Evolutionary conservation across 169 alveolate genomes (phyloP), one percentile per base, ranked within the genome.

Genomic region (Eimeria zaria): DNA sequence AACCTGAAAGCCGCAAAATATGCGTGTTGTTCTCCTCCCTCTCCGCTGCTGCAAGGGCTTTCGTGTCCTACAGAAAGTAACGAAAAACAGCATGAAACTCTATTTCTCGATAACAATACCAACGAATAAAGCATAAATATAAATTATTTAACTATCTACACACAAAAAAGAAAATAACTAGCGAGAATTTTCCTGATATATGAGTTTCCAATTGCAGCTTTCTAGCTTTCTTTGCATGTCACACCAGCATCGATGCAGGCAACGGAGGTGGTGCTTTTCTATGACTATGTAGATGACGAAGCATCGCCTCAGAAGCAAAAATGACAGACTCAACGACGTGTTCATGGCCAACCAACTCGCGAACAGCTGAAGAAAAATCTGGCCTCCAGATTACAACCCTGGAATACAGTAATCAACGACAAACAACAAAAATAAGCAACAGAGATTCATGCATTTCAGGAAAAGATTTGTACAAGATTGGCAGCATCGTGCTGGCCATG

Each of bases 271-370:
- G 96, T 7, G 96, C 96, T 30, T 44, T 64, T 62, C 67, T 76
- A 55, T 81, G 96, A 3, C 51, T 48, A 27, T 80, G 89, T 53
- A 91, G 51, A 16, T 67, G 90, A 46, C 84, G 89, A 6, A 91
- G 96, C 89, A 81, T 91, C n/a, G 81, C 84, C 83, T 58, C 96
- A n/a, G 96, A 39, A 2, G 96, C 96, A 33, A 91, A 91, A 27
- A 46, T 69, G 53, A 74, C 91, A 12, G 69, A 58, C 33, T 91
- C 96, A 44, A 91, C 64, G 48, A 91, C 96, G 69, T 91, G 96
- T 55, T 71, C 64, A 33, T 91, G 96, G 71, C 96, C 96, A 14
- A 73, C 39, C 51, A 91, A 41, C 69, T 91, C 96, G 60, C 91
- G 96, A 16, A 91, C 91, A 3, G 73, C n/a, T 0, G 76, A 7